Evolutionary conservation across 495 filamentous ascomycete genomes (phyloP), one percentile per base, ranked within the genome.

Genomic region (Podospora australis): DNA sequence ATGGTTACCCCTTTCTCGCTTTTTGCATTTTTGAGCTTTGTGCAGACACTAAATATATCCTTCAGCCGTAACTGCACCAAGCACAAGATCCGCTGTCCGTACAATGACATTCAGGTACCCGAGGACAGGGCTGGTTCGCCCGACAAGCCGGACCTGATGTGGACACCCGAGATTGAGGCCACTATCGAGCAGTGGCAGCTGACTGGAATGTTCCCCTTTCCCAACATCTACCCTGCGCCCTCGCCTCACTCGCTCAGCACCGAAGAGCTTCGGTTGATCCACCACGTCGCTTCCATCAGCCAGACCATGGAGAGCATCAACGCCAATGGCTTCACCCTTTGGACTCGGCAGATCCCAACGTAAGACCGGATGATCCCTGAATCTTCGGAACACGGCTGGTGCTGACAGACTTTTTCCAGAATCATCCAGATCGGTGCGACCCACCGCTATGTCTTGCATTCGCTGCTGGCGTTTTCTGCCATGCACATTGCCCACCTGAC

Each of bases 51-150:
- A 16, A 8, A 34, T 69, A 75, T 46, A 74, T 56, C 26, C 29
- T 16, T 24, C 57, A 97, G 91, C 71, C 88, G 88, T 52, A 97
- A 97, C 69, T 98, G 92, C 69, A 96, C 91, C 45, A 97, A 97
- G 66, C 92, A 98, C 67, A 95, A 95, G 71, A 91, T 94, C 57
- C 83, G 90, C 61, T 98, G 92, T 68, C 91, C 95, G 57, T 98
- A 97, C 68, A 91, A 94, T 78, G 89, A 96, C 59, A 78, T 79
- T 48, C 71, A 80, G 23, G 71, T 78, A 20, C 74, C 81, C 54
- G 80, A 83, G 44, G 83, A 86, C 46, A 70, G 82, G 49, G 74
- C 82, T 24, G 66, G 71, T 22, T 78, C 79, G 53, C 82, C 84
- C 41, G 81, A 86, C 59, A 81, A 81, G 58, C 79, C 86, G 23